Base-by-base conservation (phyloP, 768 basidiomycete species). In the Rhodocollybia butyracea region DNA sequence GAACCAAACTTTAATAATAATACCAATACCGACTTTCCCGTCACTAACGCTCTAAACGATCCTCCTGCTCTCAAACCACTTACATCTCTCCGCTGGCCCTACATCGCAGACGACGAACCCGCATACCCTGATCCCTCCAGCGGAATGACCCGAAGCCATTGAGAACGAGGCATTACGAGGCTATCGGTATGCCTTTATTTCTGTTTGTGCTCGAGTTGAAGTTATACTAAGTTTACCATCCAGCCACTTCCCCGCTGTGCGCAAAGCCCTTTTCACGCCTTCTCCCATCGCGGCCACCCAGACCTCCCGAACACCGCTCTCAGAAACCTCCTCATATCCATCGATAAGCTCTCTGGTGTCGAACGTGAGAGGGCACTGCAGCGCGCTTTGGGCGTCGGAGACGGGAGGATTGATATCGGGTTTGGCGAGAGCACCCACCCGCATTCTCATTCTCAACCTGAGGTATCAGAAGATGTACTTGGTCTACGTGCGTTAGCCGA, bases 111-210 rank as follows among this genome's bases (percentile, higher is more conserved):
- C 5, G 91, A 94, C 26, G 81, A 83, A 61, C 84, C 86, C 0
- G 83, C 89, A 2, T 93, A 84, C 65, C 86, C 85, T 0, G 91
- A 95, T 67, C 93, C 92, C 76, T 96, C 43, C 86, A 87, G 61
- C n/a, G n/a, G n/a, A n/a, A n/a, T n/a, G n/a, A n/a, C n/a, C n/a
- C n/a, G n/a, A n/a, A n/a, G n/a, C n/a, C 83, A 0, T 72, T 95
- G 0, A 83, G 87, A 56, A 66, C 84, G 0, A 74, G 66, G 36
- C 89, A 94, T 54, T 91, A 91, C 65, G 89, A 91, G 66, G 82
- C 88, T 0, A 89, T 93, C 57, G 90, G 91, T 89, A 34, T 6
- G 76, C 22, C 24, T 7, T 27, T 29, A 39, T 17, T 50, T 29
- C 22, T 24, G 26, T 31, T 34, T n/a, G 21, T 5, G 15, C 39